Percentiles rank a stretch among this genome's conserved stretches.
Conservation (phyloP, 352 stramenopile genomes). For the Pythium aphanidermatum region DNA sequence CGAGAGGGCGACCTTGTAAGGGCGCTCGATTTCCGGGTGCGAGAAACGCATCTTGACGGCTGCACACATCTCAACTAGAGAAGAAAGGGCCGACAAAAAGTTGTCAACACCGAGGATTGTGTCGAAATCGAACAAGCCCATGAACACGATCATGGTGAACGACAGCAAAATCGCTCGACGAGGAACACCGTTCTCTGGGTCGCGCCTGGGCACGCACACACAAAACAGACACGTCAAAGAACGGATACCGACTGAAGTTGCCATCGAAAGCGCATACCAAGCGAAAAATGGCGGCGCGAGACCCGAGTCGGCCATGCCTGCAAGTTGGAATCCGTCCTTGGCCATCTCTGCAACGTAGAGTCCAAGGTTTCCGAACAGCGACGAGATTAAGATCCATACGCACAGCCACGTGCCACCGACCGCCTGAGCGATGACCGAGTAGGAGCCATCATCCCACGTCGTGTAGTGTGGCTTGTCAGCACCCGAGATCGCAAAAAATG, state of each 20-base stretch:
- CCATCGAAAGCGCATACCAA: constrained; percentile 42
- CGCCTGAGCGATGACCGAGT: constrained; percentile 82
- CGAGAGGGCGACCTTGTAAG: constrained; percentile 71
- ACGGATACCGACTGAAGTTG: not conserved
- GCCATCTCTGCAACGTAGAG: constrained; percentile 94
- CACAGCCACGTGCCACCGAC: constrained; percentile 83
- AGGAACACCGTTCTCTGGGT: constrained; percentile 44
- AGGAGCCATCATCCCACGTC: constrained; percentile 91
- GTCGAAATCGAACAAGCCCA: constrained; percentile 86
- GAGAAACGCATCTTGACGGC: constrained; percentile 88
- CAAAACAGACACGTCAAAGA: not conserved
- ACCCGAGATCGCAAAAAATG: constrained; percentile 85
- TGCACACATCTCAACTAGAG: constrained; percentile 88
- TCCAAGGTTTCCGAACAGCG: constrained; percentile 89
- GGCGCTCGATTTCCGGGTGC: constrained; percentile 57
- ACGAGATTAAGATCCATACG: constrained; percentile 86
- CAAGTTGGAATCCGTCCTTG: constrained; percentile 90
- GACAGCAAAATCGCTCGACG: constrained; percentile 77
- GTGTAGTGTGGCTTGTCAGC: constrained; percentile 72
- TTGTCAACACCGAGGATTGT: constrained; percentile 90
- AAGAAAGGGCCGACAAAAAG: constrained; percentile 87
- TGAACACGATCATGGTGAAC: constrained; percentile 83
- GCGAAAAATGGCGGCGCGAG: constrained; percentile 86
- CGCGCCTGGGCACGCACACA: constrained; percentile 28
- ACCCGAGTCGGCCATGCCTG: constrained; percentile 82